These are phyloP conservation scores for Fraxinus xanthoxyloides DNA, from an alignment of 305 asterid species.

Conservation along the genomic window DNA sequence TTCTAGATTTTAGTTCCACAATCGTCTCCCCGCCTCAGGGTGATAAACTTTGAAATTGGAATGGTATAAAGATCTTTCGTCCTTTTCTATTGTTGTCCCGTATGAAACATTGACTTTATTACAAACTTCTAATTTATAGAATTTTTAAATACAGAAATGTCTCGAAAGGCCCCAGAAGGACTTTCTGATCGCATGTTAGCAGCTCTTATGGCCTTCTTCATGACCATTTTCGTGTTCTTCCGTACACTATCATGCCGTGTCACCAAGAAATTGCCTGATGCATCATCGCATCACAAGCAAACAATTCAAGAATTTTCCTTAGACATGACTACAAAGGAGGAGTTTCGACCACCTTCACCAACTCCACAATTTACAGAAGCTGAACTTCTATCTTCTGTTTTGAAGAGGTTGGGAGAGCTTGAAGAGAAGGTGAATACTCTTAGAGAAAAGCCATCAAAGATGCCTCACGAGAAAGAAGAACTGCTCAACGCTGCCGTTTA, in stretches of 20 bases:
- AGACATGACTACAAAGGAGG: slow-evolving; percentile 56
- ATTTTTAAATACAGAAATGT: slow-evolving; percentile 38
- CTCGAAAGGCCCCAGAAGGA: slow-evolving; percentile 66
- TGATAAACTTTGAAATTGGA: neutral
- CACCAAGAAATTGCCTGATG: slow-evolving; percentile 55
- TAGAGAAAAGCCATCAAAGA: slow-evolving; percentile 86
- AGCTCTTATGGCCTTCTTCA: slow-evolving; percentile 66
- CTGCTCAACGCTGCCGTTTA: slow-evolving; percentile 96
- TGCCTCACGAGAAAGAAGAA: slow-evolving; percentile 97
- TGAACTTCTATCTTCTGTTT: slow-evolving; percentile 67
- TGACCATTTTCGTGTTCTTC: slow-evolving; percentile 55
- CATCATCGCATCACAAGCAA: slow-evolving; percentile 38
- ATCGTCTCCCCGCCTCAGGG: neutral
- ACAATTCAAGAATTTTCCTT: slow-evolving; percentile 51
- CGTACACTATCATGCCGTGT: slow-evolving; percentile 47
- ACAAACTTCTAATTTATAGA: neutral
- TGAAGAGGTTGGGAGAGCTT: slow-evolving; percentile 82
- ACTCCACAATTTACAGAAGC: slow-evolving; percentile 72
- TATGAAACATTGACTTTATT: neutral
- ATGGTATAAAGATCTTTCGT: neutral
- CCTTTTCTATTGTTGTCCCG: neutral
- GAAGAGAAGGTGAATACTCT: slow-evolving; percentile 78
- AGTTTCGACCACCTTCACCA: slow-evolving; percentile 79
- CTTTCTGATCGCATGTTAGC: slow-evolving; percentile 50
- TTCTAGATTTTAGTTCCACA: slow-evolving; percentile 11